Evolutionary conservation across 371 early-diverging fungal species (phyloP).

Genomic region (Parasitella parasitica): DNA sequence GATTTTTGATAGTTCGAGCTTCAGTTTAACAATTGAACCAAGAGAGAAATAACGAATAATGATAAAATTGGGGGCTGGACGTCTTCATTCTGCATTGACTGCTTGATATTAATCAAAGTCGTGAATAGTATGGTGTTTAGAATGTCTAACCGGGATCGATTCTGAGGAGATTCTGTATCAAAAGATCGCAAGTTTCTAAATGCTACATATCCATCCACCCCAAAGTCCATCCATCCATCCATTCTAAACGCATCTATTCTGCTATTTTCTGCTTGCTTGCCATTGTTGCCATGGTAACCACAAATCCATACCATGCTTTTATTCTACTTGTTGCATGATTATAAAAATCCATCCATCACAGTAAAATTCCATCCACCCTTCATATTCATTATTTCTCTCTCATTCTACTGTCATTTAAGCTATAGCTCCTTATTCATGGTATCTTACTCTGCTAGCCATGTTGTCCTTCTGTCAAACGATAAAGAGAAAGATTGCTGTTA

Average conservation of each 20-base stretch:
- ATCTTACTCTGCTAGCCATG: constrained; percentile 26
- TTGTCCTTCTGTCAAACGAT: constrained; percentile 25
- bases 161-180: too few species aligned
- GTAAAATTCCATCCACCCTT: neutral
- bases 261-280: neutral
- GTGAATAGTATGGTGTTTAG: neutral
- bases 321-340: neutral
- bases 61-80: neutral
- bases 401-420: neutral
- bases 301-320: neutral
- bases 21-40: neutral
- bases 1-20: neutral
- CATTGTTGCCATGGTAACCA: neutral
- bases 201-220: neutral
- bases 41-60: neutral
- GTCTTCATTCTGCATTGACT: neutral
- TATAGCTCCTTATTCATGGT: too few species aligned
- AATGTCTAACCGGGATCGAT: too few species aligned
- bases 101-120: neutral
- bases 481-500: constrained; percentile 15
- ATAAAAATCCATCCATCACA: neutral
- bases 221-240: neutral
- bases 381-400: neutral
- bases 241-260: neutral
- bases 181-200: too few species aligned